phyloP scores from a whole-genome alignment of 306 rosid genomes.

The Cucurbita ficifolia region DNA sequence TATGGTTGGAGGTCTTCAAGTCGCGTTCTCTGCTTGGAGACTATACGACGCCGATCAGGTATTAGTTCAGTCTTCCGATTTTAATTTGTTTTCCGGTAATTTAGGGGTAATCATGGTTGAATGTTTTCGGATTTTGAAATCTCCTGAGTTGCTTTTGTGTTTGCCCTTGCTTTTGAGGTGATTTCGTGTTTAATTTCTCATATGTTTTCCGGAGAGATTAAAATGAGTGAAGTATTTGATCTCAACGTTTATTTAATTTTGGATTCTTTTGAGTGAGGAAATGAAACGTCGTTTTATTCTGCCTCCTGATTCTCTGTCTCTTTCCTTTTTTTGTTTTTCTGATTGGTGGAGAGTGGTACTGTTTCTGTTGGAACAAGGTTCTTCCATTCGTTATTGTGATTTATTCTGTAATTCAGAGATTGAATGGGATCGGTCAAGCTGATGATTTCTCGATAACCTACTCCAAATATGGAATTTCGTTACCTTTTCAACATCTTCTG shows the following conservation, averaged over 20 bases:
- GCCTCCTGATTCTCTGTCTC: background rate
- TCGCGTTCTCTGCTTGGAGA: conserved; percentile 50
- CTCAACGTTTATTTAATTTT: background rate
- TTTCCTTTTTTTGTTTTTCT: background rate
- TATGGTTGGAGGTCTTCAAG: conserved; percentile 53
- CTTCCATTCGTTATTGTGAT: background rate
- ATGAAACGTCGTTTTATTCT: background rate
- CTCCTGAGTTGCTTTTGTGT: background rate
- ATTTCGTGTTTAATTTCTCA: background rate
- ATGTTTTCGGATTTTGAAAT: background rate
- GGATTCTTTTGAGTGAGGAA: background rate
- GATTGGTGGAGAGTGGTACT: background rate
- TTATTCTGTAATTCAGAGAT: background rate
- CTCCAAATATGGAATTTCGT: background rate
- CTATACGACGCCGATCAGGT: conserved; percentile 5
- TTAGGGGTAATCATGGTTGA: background rate
- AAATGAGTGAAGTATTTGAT: background rate
- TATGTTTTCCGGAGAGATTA: background rate
- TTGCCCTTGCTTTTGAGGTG: background rate
- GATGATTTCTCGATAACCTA: background rate
- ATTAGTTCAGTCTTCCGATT: background rate
- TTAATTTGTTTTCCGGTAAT: no score
- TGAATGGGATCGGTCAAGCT: background rate
- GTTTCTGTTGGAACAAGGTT: background rate
- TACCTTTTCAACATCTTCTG: background rate